These are phyloP conservation scores for Daucus carota DNA, from an alignment of 129 eudicot species.

Conservation along the genomic window DH1_v3.0 NC_030386.2:25432001-25432500, in stretches of 20 bases:
- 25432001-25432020: conserved; percentile 76
- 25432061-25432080: conserved; percentile 94
- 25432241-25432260: background rate
- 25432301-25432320: too few species aligned
- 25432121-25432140: background rate
- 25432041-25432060: conserved; percentile 88
- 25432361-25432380: background rate
- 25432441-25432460: background rate
- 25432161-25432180: background rate
- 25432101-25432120: background rate
- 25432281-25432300: too few species aligned
- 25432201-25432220: background rate
- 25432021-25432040: conserved; percentile 60
- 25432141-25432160: background rate
- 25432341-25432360: background rate
- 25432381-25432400: background rate
- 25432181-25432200: background rate
- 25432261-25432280: background rate
- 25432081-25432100: too few species aligned
- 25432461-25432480: background rate
- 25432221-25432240: background rate
- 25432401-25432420: background rate
- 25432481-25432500: background rate
- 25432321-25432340: background rate
- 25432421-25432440: background rate